These are phyloP conservation scores for Wickerhamomyces pijperi DNA, from an alignment of 805 yeast genomes.

Conservation along the genomic window DNA sequence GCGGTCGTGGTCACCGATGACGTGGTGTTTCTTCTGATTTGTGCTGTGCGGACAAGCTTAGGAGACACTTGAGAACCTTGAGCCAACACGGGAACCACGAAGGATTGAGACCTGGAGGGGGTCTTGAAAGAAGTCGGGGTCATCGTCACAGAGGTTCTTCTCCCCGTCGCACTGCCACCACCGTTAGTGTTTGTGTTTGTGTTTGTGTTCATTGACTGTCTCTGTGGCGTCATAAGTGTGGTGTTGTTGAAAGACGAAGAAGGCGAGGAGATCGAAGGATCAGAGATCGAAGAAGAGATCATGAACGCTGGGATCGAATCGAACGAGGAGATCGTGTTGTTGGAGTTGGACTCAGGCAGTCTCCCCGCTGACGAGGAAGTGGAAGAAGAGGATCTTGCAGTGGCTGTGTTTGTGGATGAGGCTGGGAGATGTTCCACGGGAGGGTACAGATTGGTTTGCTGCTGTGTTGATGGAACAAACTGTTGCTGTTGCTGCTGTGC, in stretches of 20 bases:
- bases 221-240: slow-evolving; percentile 23
- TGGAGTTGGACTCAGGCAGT: slow-evolving; percentile 21
- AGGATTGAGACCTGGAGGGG: not conserved
- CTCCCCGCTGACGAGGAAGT: too few relatives aligned
- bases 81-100: too few relatives aligned
- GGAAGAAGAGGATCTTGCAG: too few relatives aligned
- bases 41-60: not conserved
- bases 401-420: too few relatives aligned
- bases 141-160: slow-evolving; percentile 11
- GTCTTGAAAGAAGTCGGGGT: slow-evolving; percentile 24
- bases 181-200: not conserved
- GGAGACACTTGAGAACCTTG: not conserved
- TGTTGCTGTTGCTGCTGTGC: slow-evolving; percentile 2
- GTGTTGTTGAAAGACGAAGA: slow-evolving; percentile 20
- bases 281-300: slow-evolving; percentile 15
- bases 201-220: not conserved
- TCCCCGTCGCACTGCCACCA: not conserved
- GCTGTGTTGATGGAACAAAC: slow-evolving; percentile 1
- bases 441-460: slow-evolving; percentile 9
- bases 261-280: slow-evolving; percentile 14
- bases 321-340: slow-evolving; percentile 22
- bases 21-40: slow-evolving; percentile 1
- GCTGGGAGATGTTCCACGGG: slow-evolving; percentile 9
- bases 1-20: too few relatives aligned
- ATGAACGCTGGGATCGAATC: slow-evolving; percentile 20